Percentiles rank a stretch among this genome's conserved stretches.
Conservation (phyloP, 225 moss, liverwort and hornwort genomes). For the Pleurozium schreberi region DNA sequence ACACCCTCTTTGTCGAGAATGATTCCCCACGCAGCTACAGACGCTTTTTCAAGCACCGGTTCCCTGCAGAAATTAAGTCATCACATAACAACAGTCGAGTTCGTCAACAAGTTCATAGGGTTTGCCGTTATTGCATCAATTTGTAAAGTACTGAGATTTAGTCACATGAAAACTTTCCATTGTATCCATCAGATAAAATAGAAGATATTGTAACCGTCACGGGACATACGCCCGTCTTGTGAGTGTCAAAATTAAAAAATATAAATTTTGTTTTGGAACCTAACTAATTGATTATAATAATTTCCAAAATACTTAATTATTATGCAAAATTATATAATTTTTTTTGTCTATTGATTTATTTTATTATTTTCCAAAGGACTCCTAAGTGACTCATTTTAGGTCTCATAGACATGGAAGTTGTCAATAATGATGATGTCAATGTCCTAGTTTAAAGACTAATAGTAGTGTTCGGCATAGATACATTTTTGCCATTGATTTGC, state of each 20-base stretch:
- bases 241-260: not conserved
- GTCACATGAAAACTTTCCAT: not conserved
- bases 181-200: not conserved
- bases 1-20: constrained; percentile 55
- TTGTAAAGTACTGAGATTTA: not conserved
- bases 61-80: constrained; percentile 12
- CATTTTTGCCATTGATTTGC: not conserved
- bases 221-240: not conserved
- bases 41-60: constrained; percentile 56
- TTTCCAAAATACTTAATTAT: not conserved
- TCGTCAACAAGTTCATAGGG: not conserved
- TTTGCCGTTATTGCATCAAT: not conserved
- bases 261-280: not conserved
- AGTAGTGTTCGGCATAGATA: not conserved
- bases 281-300: not conserved
- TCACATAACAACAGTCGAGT: not conserved
- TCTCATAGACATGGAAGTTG: not conserved
- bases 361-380: not conserved
- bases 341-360: not conserved
- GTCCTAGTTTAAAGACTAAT: not conserved
- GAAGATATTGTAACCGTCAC: not conserved
- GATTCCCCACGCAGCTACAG: constrained; percentile 63
- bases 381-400: not conserved
- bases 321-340: not conserved
- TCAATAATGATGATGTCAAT: not conserved